These are phyloP conservation scores for Phanerodontia chrysosporium DNA, from an alignment of 768 basidiomycete genomes.

Conservation along the genomic window DNA sequence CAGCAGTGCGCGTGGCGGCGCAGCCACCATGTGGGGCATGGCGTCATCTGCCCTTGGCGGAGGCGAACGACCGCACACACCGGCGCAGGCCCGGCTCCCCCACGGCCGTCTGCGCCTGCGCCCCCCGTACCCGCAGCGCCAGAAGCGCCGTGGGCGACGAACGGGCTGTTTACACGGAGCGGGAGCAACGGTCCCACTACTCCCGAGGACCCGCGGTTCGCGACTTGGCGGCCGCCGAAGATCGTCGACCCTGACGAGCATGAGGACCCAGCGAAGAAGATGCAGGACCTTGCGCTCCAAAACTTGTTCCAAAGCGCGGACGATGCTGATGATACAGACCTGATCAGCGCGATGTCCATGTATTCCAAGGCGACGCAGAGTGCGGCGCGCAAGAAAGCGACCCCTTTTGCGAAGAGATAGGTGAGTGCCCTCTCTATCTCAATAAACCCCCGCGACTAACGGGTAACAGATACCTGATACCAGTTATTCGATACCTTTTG, in stretches of 20 bases:
- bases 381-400: neutral
- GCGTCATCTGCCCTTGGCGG: neutral
- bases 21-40: constrained; percentile 2
- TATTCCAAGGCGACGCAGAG: constrained; percentile 6
- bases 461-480: neutral
- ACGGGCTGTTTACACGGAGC: neutral
- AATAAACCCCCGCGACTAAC: neutral
- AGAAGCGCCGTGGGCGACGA: neutral
- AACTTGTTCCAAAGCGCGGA: neutral
- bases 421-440: neutral
- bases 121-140: neutral
- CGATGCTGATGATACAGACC: neutral
- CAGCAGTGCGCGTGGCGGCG: constrained; percentile 3
- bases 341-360: constrained; percentile 8
- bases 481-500: neutral
- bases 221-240: constrained; percentile 1
- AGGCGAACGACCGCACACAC: neutral
- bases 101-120: neutral
- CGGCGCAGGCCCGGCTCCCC: neutral
- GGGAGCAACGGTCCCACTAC: neutral
- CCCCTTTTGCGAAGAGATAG: neutral
- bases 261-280: constrained; percentile 2
- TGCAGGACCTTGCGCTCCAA: constrained; percentile 9
- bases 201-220: constrained; percentile 1
- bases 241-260: neutral